Conservation (phyloP, 805 yeast genomes). For the Pichia eremophila region DNA sequence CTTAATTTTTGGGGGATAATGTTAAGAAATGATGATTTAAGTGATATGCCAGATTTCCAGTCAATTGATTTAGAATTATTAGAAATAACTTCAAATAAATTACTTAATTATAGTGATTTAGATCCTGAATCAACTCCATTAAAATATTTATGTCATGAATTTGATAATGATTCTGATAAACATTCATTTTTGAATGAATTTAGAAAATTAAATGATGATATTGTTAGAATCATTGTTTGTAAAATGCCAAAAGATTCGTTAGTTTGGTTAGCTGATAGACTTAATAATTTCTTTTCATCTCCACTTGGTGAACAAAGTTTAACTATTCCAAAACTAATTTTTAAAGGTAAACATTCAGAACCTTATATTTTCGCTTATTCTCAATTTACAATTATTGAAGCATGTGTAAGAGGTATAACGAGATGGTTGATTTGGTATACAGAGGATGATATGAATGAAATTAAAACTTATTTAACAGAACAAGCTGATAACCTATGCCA, state of each 20-base stretch:
- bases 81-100: slow-evolving; percentile 67
- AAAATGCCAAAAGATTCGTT: slow-evolving; percentile 75
- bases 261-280: slow-evolving; percentile 67
- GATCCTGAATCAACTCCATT: slow-evolving; percentile 57
- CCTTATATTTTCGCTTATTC: slow-evolving; percentile 71
- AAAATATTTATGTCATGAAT: slow-evolving; percentile 70
- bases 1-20: slow-evolving; percentile 92
- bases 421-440: slow-evolving; percentile 93
- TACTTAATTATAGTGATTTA: slow-evolving; percentile 61
- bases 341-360: slow-evolving; percentile 46
- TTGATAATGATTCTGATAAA: slow-evolving; percentile 77
- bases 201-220: slow-evolving; percentile 79
- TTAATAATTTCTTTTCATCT: slow-evolving; percentile 65
- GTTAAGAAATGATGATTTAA: slow-evolving; percentile 68
- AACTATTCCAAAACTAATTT: slow-evolving; percentile 41
- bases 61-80: slow-evolving; percentile 57
- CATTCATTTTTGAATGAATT: slow-evolving; percentile 70
- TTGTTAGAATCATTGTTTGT: slow-evolving; percentile 81
- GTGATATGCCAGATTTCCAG: slow-evolving; percentile 46
- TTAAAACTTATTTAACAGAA: slow-evolving; percentile 42
- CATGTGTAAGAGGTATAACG: slow-evolving; percentile 83
- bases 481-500: slow-evolving; percentile 65
- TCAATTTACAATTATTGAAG: slow-evolving; percentile 79
- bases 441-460: slow-evolving; percentile 42
- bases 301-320: slow-evolving; percentile 59